A percentile compares a stretch with the other conserved stretches of the same genome.
Conservation (phyloP, 495 filamentous ascomycete species). For the Tuber microsphaerosporum region DNA sequence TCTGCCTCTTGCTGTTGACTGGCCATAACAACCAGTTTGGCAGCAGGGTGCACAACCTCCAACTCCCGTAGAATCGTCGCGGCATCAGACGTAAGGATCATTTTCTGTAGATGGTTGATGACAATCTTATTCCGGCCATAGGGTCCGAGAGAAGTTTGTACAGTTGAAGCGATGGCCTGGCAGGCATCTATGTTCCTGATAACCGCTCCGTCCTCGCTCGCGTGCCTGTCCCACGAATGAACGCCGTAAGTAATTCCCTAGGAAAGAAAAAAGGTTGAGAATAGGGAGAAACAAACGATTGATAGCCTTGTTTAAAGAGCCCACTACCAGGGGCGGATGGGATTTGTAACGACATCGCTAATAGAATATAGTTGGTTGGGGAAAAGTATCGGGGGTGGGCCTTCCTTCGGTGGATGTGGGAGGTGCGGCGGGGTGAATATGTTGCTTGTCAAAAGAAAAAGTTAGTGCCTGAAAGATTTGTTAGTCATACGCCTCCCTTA, state of each 20-base stretch:
- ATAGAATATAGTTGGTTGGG: background rate
- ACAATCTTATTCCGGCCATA: conserved; percentile 99
- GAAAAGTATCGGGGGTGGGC: background rate
- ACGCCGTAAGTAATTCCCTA: conserved; percentile 14
- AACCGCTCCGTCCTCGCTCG: conserved; percentile 97
- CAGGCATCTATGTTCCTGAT: conserved; percentile 98
- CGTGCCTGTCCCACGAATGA: conserved; percentile 59
- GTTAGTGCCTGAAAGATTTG: background rate
- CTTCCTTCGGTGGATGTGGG: background rate
- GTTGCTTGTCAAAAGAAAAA: background rate
- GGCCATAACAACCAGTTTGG: conserved; percentile 98
- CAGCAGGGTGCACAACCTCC: conserved; percentile 96
- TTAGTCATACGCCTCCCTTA: background rate
- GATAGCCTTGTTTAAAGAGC: conserved; percentile 94
- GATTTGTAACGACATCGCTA: conserved; percentile 85
- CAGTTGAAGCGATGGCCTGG: conserved; percentile 87
- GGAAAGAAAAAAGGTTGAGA: conserved; percentile 18
- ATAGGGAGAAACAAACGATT: conserved; percentile 59
- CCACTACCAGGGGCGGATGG: conserved; percentile 84
- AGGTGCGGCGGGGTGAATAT: background rate
- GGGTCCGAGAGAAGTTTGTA: conserved; percentile 92
- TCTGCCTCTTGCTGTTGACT: conserved; percentile 97
- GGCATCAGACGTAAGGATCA: conserved; percentile 96
- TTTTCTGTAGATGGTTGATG: conserved; percentile 99
- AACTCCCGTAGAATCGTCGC: conserved; percentile 95